Evolutionary conservation across 495 filamentous ascomycete genomes (phyloP).

Genomic region (Tuber melanosporum): DNA sequence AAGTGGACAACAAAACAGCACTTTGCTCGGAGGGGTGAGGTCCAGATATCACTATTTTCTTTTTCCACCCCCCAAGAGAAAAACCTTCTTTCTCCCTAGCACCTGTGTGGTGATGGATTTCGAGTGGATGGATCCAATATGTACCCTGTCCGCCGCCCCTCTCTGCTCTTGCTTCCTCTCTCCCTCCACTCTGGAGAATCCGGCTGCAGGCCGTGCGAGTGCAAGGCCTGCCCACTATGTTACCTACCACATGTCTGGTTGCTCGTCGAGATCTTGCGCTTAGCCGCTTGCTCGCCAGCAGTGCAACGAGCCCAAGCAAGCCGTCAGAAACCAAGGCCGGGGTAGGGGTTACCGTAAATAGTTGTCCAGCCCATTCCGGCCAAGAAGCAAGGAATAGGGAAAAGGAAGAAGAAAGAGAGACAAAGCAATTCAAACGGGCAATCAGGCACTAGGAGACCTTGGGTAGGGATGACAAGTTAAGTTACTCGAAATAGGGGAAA

Average conservation of each 20-base stretch:
- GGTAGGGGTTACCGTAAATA: background rate
- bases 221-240: background rate
- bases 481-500: background rate
- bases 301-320: background rate
- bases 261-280: background rate
- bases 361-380: background rate
- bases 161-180: background rate
- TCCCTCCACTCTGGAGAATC: background rate
- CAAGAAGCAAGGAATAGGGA: background rate
- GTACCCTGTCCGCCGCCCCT: background rate
- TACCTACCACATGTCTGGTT: background rate
- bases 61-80: background rate
- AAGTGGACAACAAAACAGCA: background rate
- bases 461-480: background rate
- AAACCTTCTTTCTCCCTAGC: background rate
- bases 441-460: background rate
- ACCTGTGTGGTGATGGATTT: background rate
- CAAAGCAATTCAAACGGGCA: background rate
- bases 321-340: background rate
- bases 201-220: background rate
- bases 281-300: slow-evolving; percentile 1
- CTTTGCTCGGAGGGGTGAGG: background rate
- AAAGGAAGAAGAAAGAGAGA: background rate
- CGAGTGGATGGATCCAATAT: background rate
- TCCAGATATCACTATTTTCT: background rate